Evolutionary conservation across 2,329 filamentous ascomycete species (phyloP), one percentile per base, ranked within the genome.

Genomic region (Chrysosporium queenslandicum): DNA sequence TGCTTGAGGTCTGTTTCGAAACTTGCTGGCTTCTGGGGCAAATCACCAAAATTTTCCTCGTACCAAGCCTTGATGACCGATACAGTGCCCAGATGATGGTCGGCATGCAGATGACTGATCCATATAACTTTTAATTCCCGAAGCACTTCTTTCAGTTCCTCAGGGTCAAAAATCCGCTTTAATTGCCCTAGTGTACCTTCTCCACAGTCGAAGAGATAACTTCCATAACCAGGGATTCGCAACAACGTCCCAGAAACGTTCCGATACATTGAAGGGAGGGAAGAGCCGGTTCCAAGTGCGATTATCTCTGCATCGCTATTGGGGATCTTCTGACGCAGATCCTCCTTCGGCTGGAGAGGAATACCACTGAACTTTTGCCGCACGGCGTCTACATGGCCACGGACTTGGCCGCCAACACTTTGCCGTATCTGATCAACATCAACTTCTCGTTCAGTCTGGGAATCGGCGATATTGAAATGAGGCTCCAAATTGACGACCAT

Each of bases 61-160:
- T 87, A 81, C 87, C 89, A 95, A 4, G 86, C 86, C 61, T 80
- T 83, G 62, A 97, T 80, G n/a, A 97, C 73, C 4, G 82, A 79
- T n/a, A 80, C 76, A 0, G 82, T 86, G 25, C 92, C 92, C 18
- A 98, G 78, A 64, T 97, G 92, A 69, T 98, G 92, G 70, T 98
- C 92, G 3, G 92, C 92, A 68, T 98, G 92, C 56, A 94, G 74
- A 70, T 98, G 92, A 67, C 87, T 94, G 69, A 98, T 92, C 81
- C 88, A 94, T 57, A 98, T 83, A 59, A 82, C 80, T 50, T 83
- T 84, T 40, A 98, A 74, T 57, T 94, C 82, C 54, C 74, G 77
- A n/a, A 98, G 73, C 11, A 95, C 76, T n/a, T 82, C 75, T 25
- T 74, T 73, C 2, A 91, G 72, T 58, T 87, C 78, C 3, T 81